Evolutionary conservation across 2,329 filamentous ascomycete genomes (phyloP), one percentile per base, ranked within the genome.

Genomic region (Diaporthe citri): DNA sequence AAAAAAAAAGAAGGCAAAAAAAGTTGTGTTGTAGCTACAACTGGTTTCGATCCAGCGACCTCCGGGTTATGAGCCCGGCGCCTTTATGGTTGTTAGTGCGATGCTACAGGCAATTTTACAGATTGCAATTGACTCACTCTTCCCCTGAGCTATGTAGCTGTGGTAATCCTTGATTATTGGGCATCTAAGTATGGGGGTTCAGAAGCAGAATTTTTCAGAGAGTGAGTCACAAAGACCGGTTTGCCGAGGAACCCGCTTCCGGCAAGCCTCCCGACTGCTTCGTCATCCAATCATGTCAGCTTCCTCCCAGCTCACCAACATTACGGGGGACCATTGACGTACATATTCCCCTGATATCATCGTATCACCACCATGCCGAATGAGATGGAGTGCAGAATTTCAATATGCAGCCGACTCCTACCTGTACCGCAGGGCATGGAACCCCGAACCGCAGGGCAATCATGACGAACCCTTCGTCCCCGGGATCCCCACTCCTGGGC

Each of bases 51-150:
- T 75, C 74, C 71, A 69, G 62, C 57, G 71, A 70, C 74, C 74
- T 75, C 74, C 74, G 74, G 60, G 74, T 75, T 75, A 75, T 75
- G 74, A 75, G 74, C 74, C 57, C 74, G 74, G 64, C 74, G 74
- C 59, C 59, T 62, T 43, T 22, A 22, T 57, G 28, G 15, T 62
- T 62, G 39, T 62, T 62, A 62, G 59, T 36, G 4, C 9, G 9
- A 57, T 57, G 55, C 36, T 36, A 34, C 55, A 9, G 28, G 12
- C 10, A 22, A 57, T 57, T 57, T 57, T 36, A 9, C 10, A 36
- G 55, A 57, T 57, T 57, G 28, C 6, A 34, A 4, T 46, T 17
- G n/a, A 62, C 59, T 62, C 39, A 62, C 74, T 75, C 74, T 75
- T 71, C 71, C 71, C 56, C 74, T 74, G 74, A 75, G 74, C 74